A percentile compares a stretch with the other conserved stretches of the same genome.
phyloP scores from a whole-genome alignment of 1,284 basidiomycete genomes.

The Schizophyllum amplum region DNA sequence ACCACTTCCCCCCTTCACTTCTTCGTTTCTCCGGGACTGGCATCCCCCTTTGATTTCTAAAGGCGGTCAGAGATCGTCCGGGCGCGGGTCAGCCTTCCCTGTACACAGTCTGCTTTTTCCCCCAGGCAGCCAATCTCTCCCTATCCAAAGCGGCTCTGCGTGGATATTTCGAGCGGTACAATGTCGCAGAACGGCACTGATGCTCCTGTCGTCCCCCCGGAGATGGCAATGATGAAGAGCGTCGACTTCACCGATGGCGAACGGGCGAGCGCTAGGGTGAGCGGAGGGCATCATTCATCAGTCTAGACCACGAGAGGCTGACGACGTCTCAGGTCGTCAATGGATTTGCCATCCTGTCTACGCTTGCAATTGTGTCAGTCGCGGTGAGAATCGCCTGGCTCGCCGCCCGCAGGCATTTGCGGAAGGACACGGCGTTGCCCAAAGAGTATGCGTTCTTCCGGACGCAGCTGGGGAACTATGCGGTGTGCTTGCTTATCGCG shows the following conservation, averaged over 20 bases:
- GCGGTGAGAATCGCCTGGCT: slow-evolving; percentile 36
- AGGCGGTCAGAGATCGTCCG: neutral
- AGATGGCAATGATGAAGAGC: neutral
- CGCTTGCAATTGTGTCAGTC: slow-evolving; percentile 40
- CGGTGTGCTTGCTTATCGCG: slow-evolving; percentile 49
- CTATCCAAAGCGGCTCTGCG: neutral
- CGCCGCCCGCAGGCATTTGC: slow-evolving; percentile 23
- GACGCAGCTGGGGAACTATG: slow-evolving; percentile 62
- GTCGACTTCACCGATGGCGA: neutral
- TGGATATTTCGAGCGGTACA: neutral
- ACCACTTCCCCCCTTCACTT: neutral
- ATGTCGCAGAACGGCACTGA: neutral
- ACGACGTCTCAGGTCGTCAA: slow-evolving; percentile 33
- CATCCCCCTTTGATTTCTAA: too few relatives aligned
- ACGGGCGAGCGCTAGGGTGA: neutral
- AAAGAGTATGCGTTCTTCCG: slow-evolving; percentile 56
- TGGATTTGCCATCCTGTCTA: slow-evolving; percentile 44
- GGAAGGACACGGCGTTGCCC: slow-evolving; percentile 20
- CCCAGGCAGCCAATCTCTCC: neutral
- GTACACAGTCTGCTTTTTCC: neutral
- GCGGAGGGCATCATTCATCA: neutral
- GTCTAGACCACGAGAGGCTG: neutral
- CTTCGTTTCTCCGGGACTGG: too few relatives aligned
- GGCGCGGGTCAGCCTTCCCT: neutral
- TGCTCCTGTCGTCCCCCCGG: neutral